A percentile compares a stretch with the other conserved stretches of the same genome.
phyloP scores from a whole-genome alignment of 169 alveolate species.

The Toxoplasma gondii region DNA sequence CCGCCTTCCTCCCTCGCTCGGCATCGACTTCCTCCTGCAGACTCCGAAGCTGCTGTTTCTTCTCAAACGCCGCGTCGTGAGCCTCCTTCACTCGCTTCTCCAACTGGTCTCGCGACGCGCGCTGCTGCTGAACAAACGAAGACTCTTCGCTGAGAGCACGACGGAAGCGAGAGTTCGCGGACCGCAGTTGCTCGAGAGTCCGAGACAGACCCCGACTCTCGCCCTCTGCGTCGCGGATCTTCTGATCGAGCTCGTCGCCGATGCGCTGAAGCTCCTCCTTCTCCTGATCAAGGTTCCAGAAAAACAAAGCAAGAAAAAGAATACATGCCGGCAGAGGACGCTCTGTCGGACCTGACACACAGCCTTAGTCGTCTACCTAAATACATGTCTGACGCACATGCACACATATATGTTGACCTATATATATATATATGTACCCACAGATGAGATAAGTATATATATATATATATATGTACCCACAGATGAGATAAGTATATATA shows the following conservation, averaged over 20 bases:
- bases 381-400: no score
- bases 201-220: neutral
- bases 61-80: neutral
- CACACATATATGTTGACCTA: no score
- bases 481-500: no score
- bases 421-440: no score
- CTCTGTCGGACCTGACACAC: neutral
- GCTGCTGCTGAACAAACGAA: neutral
- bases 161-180: neutral
- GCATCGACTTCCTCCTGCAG: neutral
- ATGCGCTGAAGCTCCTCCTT: constrained; percentile 38
- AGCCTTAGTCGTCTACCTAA: no score
- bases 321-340: neutral
- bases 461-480: no score
- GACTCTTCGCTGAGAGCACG: neutral
- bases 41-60: neutral
- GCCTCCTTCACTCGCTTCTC: neutral
- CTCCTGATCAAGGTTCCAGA: neutral
- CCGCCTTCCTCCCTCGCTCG: neutral
- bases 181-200: constrained; percentile 23
- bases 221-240: neutral
- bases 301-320: neutral
- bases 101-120: neutral
- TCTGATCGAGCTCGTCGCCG: constrained; percentile 38
- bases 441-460: no score